Percentiles rank a stretch among this genome's conserved stretches.
These are phyloP conservation scores for Adansonia digitata DNA, from an alignment of 345 rosid species.

Conservation along the genomic window DNA sequence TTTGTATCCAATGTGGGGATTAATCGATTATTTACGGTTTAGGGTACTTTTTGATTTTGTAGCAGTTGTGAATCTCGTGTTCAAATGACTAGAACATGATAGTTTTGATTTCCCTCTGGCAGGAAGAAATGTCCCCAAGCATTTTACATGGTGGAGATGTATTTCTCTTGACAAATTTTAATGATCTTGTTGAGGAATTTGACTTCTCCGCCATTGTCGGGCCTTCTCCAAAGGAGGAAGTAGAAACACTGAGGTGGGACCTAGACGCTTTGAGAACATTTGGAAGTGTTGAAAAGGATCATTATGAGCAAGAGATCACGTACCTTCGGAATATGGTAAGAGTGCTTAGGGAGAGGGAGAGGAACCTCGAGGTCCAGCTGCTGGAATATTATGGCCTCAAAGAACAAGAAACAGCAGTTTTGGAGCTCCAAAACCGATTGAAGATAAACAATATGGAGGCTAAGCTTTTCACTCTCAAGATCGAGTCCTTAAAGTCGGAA, in stretches of 20 bases:
- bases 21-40: no score
- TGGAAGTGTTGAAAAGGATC: conserved; percentile 34
- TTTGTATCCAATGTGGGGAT: no score
- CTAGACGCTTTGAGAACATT: conserved; percentile 35
- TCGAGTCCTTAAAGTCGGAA: conserved; percentile 61
- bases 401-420: conserved; percentile 65
- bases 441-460: conserved; percentile 69
- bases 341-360: conserved; percentile 65
- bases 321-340: conserved; percentile 48
- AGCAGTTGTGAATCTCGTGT: no score
- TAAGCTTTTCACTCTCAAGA: conserved; percentile 60
- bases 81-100: no score
- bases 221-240: conserved; percentile 25
- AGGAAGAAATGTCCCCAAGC: conserved; percentile 35
- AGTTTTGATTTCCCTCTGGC: conserved; percentile 12
- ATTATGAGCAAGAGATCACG: conserved; percentile 55
- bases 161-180: conserved; percentile 52
- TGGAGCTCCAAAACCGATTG: conserved; percentile 76
- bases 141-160: conserved; percentile 31
- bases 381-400: conserved; percentile 80
- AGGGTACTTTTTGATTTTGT: no score
- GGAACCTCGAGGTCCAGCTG: conserved; percentile 62
- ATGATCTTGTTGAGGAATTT: conserved; percentile 41
- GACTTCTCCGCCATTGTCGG: conserved; percentile 27
- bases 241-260: conserved; percentile 33